Evolutionary conservation across 257 asterid genomes (phyloP), one percentile per base, ranked within the genome.

Genomic region (Nyctanthes arbortristis): DNA sequence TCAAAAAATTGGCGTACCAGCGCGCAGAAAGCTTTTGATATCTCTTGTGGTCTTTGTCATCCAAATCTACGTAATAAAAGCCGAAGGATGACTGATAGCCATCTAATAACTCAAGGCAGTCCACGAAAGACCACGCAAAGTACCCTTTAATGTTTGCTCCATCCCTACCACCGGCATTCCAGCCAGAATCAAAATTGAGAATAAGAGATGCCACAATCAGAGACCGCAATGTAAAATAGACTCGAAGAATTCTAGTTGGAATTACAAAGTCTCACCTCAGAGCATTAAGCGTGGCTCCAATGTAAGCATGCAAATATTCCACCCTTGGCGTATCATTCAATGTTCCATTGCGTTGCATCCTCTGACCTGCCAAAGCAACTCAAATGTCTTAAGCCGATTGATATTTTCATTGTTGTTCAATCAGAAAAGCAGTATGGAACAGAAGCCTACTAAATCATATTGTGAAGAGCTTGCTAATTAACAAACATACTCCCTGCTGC

Each of bases 281-380:
- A 3, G 87, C 86, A 43, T 82, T 85, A 67, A 84, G 90, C 49
- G 75, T 28, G 22, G 66, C 29, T 4, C 88, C 88, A 0, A 87
- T 80, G 80, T 78, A 84, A 43, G 84, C 79, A 16, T 75, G 78
- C 33, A 87, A 3, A 65, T 81, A 87, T 7, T 70, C 83, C 67
- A 80, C 79, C 62, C 93, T 52, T 6, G 82, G 13, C 0, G 82
- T 73, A 69, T 84, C 90, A 2, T 74, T 71, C 10, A 87, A 47
- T 2, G 80, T 78, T 76, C 65, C 75, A 65, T 84, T 77, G n/a
- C 90, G 84, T 36, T 1, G 43, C 12, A 54, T 61, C 65, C 0
- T 16, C 62, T 80, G 88, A 69, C 90, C 93, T 84, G 72, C 36
- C 34, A 63, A 68, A 25, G 6, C 49, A 68, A 45, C 20, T 55